Base-by-base conservation (phyloP, 2,329 filamentous ascomycete genomes). In the Tympanopsis confertula region DNA sequence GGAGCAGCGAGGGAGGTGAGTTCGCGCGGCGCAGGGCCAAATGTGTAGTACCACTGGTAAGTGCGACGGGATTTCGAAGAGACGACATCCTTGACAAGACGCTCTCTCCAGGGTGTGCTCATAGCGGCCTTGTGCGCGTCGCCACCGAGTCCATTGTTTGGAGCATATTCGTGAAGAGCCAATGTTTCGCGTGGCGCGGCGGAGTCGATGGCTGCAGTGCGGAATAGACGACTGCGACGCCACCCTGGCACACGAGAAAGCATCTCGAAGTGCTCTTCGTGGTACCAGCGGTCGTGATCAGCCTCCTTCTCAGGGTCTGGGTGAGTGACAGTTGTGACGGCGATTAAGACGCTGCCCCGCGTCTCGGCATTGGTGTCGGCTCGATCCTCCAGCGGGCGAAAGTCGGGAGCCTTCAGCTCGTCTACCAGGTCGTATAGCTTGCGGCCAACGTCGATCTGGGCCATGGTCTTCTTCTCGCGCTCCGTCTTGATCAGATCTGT, bases 21-120 rank as follows among this genome's bases (percentile, higher is more conserved):
- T 45, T 89, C 81, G 18, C 83, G 70, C 0, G 83, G 77, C 0
- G 74, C 83, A 0, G 82, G 71, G 0, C 85, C 83, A 50, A 94
- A 93, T 10, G 81, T 78, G 56, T 91, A 88, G 55, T 85, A 84
- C 44, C 88, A 72, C 22, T 73, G 65, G 57, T 85, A 91, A 0
- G 68, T 66, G 14, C 82, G 68, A 33, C 75, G 66, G 10, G 59
- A 65, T 48, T 73, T 74, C 35, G 62, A 57, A 17, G 65, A 68
- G 10, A 85, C 69, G 13, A 75, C 68, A 22, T 76, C 71, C 15
- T 59, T 56, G 47, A 73, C 71, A 24, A 86, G 64, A 36, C 76
- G 66, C 3, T 66, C 63, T 13, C 68, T 62, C 71, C 80, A 77
- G 1, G 71, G 62, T 1, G 82, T 86, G 10, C 66, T 62, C 46